These are phyloP conservation scores for Candida incommunis DNA, from an alignment of 805 yeast genomes.

Conservation along the genomic window DNA sequence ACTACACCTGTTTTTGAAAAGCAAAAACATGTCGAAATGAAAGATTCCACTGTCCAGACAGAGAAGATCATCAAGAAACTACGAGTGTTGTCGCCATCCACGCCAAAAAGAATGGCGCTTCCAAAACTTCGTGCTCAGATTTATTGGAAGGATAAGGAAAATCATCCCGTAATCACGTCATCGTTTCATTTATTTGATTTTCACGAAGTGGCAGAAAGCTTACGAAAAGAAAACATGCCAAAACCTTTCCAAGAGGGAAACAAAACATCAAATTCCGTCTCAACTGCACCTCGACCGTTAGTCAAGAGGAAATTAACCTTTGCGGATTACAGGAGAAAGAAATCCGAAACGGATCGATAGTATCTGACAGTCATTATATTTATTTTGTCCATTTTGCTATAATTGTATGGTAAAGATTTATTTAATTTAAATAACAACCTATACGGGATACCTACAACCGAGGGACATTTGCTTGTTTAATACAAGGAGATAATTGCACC, in stretches of 20 bases:
- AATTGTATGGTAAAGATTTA: too few species aligned
- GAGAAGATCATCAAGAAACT: conserved; percentile 6
- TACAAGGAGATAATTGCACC: background rate
- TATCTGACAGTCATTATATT: too few species aligned
- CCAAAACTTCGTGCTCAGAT: background rate
- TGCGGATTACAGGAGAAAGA: conserved; percentile 59
- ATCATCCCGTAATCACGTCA: background rate
- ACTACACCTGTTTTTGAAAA: background rate
- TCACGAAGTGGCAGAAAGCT: background rate
- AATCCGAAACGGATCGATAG: conserved; percentile 9
- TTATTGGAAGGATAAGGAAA: background rate
- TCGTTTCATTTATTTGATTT: background rate
- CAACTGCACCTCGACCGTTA: conserved; percentile 16
- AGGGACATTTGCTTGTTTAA: background rate
- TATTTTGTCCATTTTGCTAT: too few species aligned
- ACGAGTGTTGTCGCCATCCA: conserved; percentile 1
- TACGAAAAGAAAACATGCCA: background rate
- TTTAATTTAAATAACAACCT: too few species aligned
- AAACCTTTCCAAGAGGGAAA: background rate
- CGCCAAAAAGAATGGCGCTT: background rate
- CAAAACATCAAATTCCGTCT: too few species aligned
- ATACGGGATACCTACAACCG: too few species aligned
- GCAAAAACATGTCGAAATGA: conserved; percentile 1
- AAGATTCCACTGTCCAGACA: conserved; percentile 5
- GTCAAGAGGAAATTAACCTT: conserved; percentile 49